These are phyloP conservation scores for Suhomyces prunicola DNA, from an alignment of 805 yeast species.

Conservation along the genomic window DNA sequence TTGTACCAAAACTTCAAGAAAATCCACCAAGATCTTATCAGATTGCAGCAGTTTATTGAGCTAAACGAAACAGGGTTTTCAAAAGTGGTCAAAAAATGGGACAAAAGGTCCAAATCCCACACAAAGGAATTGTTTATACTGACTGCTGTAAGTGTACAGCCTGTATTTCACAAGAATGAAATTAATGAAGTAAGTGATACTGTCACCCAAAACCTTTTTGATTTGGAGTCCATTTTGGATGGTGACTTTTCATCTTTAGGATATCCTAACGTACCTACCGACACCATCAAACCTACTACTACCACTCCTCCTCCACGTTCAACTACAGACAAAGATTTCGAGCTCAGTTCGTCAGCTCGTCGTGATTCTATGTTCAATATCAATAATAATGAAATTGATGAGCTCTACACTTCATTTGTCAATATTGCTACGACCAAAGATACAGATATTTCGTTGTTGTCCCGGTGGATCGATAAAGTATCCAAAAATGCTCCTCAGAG, in stretches of 20 bases:
- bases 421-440: conserved; percentile 46
- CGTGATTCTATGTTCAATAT: conserved; percentile 9
- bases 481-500: conserved; percentile 8
- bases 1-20: conserved; percentile 86
- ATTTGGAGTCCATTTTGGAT: conserved; percentile 59
- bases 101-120: conserved; percentile 90
- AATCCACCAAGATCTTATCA: conserved; percentile 81
- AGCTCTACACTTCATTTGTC: conserved; percentile 67
- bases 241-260: conserved; percentile 39
- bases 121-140: conserved; percentile 88
- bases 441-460: conserved; percentile 34
- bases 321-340: not conserved
- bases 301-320: not conserved
- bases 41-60: conserved; percentile 91
- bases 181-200: conserved; percentile 81
- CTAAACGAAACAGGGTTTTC: conserved; percentile 94
- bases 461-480: conserved; percentile 40
- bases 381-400: conserved; percentile 56
- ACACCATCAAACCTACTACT: not conserved
- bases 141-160: conserved; percentile 94
- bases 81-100: conserved; percentile 97
- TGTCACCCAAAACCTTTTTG: conserved; percentile 63
- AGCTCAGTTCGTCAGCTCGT: not conserved
- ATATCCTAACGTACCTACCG: conserved; percentile 6
- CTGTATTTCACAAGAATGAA: conserved; percentile 88